Evolutionary conservation across 192 early-diverging fungal species (phyloP), one percentile per base, ranked within the genome.

Genomic region (Coemansia sp.): DNA sequence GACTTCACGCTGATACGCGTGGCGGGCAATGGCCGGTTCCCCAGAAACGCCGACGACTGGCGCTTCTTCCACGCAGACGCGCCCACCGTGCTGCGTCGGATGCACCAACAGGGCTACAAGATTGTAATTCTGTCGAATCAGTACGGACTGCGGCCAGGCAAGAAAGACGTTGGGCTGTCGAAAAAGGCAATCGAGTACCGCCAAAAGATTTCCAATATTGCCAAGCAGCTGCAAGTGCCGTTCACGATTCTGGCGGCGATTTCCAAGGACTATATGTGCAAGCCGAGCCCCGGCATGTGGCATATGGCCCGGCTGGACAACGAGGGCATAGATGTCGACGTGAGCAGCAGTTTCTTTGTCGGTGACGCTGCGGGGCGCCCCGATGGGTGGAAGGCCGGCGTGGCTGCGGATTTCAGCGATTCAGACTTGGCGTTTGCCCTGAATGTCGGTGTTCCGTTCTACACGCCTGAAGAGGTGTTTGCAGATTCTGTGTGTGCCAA

Each of bases 361-460:
- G 96, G 96, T 22, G 96, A 98, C 73, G 96, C 94, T 3, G 93
- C 93, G n/a, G 94, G 96, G 1, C 66, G 96, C 31, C 69, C 74
- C 1, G 75, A 55, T 2, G 81, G 76, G n/a, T 90, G 89, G 87
- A 84, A 83, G 56, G 56, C 43, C 0, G 84, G 82, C 4, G 68
- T 58, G 1, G 68, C 74, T 21, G 85, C 84, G 56, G 96, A 98
- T 56, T 88, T 87, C 71, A 81, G 88, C n/a, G 91, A 91, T 67
- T 85, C 83, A 2, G 96, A 98, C 69, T 62, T 85, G 69, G 94
- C 92, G 50, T 92, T 92, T 78, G 93, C 94, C 2, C 69, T 77
- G 46, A 95, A 93, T 54, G 71, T 82, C 3, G 82, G 81, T 11
- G 61, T 95, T 14, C 49, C 63, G 19, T 98, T 96, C 54, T 84